These are phyloP conservation scores for Polyplosphaeria fusca DNA, from an alignment of 495 filamentous ascomycete species.

Conservation along the genomic window DNA sequence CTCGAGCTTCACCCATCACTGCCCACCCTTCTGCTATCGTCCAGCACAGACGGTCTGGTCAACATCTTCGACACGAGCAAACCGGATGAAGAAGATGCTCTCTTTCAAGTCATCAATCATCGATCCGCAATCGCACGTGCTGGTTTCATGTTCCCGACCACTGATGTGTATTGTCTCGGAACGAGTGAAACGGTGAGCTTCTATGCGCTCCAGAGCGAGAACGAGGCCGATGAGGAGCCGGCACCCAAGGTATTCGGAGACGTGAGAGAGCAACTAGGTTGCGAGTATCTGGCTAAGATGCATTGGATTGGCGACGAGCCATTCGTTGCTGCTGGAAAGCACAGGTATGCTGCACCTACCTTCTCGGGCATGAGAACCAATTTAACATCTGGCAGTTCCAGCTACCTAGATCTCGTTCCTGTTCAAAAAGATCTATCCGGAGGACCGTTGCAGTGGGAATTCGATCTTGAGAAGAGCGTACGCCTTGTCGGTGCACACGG, in stretches of 20 bases:
- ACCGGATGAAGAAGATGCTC: constrained; percentile 67
- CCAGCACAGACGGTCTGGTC: constrained; percentile 87
- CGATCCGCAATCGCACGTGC: constrained; percentile 77
- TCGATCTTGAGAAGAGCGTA: constrained; percentile 60
- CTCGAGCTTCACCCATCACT: constrained; percentile 68
- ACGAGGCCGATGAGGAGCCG: constrained; percentile 52
- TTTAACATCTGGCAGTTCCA: constrained; percentile 10
- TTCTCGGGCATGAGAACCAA: neutral
- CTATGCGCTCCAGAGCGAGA: constrained; percentile 62
- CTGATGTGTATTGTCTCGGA: constrained; percentile 57
- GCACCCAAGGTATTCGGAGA: constrained; percentile 68
- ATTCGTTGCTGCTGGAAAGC: constrained; percentile 60
- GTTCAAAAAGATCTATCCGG: constrained; percentile 36
- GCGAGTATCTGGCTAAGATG: constrained; percentile 81
- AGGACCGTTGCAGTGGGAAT: constrained; percentile 53
- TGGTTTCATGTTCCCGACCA: constrained; percentile 59
- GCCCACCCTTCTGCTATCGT: constrained; percentile 68
- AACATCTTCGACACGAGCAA: constrained; percentile 77
- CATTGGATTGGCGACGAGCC: constrained; percentile 54
- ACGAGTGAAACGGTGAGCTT: constrained; percentile 73
- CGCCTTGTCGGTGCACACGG: constrained; percentile 73
- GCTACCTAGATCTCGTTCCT: constrained; percentile 41
- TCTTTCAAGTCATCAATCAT: constrained; percentile 85
- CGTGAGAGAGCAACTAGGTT: constrained; percentile 64
- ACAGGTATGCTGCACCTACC: constrained; percentile 50